Base-by-base conservation (phyloP, 2,329 filamentous ascomycete genomes). In the Coniochaeta sp. region DNA sequence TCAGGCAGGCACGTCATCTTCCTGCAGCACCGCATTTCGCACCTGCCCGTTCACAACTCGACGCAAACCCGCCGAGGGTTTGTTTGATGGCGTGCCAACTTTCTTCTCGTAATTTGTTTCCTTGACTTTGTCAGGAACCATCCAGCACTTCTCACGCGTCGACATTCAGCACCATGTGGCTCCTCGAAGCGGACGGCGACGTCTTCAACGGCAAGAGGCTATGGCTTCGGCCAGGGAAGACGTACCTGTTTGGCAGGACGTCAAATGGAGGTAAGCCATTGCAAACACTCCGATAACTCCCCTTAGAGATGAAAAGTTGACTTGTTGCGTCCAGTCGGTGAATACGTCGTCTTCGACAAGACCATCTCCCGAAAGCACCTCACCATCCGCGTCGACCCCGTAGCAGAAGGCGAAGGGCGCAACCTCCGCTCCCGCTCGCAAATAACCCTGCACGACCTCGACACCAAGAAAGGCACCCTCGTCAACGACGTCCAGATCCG, bases 301-400 rank as follows among this genome's bases (percentile, higher is more conserved):
- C 27, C 16, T 14, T 24, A 26, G 33, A 30, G 33, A 6, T 20
- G 7, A 6, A 20, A 40, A 22, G 42, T 48, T 50, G 14, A 54
- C 24, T 52, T 52, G 18, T 4, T 18, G 5, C 26, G 12, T 22
- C 6, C 58, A 88, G 85, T 81, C 51, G 81, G 82, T 3, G 82
- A 79, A 61, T 71, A 88, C 58, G 83, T 80, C 22, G 87, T 96
- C 58, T 81, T 85, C 6, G 81, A 94, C 62, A 89, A 87, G 62
- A 87, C 86, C 1, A 88, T 99, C 48, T 99, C 94, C 28, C 80
- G 92, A 52, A 89, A 94, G 63, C 94, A 99, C 68, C 72, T 96
- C 57, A 85, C 85, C 28, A 84, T 99, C 49, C 78, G 83, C 38
- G 82, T 97, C 6, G 82, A 78, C 46, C 60, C 71, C 0, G 85